Evolutionary conservation across 345 rosid genomes (phyloP), one percentile per base, ranked within the genome.

Genomic region (Salix suchowensis): DNA sequence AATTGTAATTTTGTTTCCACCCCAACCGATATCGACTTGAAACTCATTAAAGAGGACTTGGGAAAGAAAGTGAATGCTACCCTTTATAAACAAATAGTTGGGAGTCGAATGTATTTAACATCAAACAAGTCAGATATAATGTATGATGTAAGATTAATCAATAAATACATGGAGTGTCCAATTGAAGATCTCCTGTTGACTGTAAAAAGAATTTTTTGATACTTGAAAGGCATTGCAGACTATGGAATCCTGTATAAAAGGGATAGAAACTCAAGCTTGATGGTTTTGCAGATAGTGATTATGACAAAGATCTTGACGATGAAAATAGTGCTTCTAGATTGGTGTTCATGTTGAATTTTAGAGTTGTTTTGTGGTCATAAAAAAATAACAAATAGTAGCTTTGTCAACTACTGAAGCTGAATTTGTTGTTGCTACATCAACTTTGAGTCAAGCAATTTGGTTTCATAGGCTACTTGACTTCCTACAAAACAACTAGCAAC

Each of bases 401-500:
- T 28, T 30, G 5, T 65, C 67, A 2, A 65, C 39, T 3, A 65
- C n/a, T 32, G 18, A 65, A 28, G 52, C 1, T 12, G 15, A 65
- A 15, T 28, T 65, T n/a, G 28, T 24, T 6, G 65, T 26, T n/a
- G 28, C 65, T 6, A 12, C 28, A 2, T n/a, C 16, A 2, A 12
- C 28, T 60, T 26, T 13, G 2, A 21, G 28, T 23, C 65, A 60
- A n/a, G 65, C 13, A 0, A 8, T 60, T 8, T 60, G 65, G 65
- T 2, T 60, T 4, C 7, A 13, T 2, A 60, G 13, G 6, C 4
- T 60, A 4, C 5, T 60, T 6, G 14, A 9, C 3, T 26, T 21
- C 11, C 28, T 60, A 2, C 0, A 26, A 2, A 10, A n/a, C 15
- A 32, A 32, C 0, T 1, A 3, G 3, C 13, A 21, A 13, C 0